Evolutionary conservation across 768 basidiomycete genomes (phyloP).

Genomic region (Hygrocybe coccinea): DNA sequence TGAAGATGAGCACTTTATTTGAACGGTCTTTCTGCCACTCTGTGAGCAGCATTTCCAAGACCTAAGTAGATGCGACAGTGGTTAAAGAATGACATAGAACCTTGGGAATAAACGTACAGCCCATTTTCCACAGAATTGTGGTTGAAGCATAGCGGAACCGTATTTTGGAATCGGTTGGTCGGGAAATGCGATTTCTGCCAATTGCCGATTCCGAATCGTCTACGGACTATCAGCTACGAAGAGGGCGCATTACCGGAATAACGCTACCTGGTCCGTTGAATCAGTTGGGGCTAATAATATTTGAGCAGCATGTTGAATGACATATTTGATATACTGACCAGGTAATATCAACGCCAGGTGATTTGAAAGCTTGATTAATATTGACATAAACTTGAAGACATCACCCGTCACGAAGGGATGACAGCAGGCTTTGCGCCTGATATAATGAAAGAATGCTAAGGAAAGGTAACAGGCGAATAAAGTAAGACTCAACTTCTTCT

Average conservation of each 20-base stretch:
- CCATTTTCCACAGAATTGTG: slow-evolving; percentile 83
- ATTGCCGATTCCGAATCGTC: slow-evolving; percentile 50
- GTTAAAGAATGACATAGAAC: background rate
- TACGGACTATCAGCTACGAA: slow-evolving; percentile 10
- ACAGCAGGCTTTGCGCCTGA: slow-evolving; percentile 43
- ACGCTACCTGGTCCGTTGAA: slow-evolving; percentile 57
- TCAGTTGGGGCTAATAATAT: slow-evolving; percentile 55
- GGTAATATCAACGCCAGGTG: slow-evolving; percentile 85
- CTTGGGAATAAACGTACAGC: slow-evolving; percentile 42
- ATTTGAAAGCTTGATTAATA: slow-evolving; percentile 85
- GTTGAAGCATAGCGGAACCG: slow-evolving; percentile 55
- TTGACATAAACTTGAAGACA: slow-evolving; percentile 72
- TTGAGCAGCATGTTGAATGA: background rate
- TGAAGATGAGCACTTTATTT: slow-evolving; percentile 92
- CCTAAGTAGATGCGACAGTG: slow-evolving; percentile 35
- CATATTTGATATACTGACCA: slow-evolving; percentile 41
- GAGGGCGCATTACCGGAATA: background rate
- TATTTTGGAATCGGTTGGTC: slow-evolving; percentile 52
- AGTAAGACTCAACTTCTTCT: slow-evolving; percentile 43
- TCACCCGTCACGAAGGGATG: slow-evolving; percentile 50
- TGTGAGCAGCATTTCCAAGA: slow-evolving; percentile 59
- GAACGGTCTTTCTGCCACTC: slow-evolving; percentile 59
- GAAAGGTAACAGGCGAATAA: background rate
- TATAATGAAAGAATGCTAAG: background rate
- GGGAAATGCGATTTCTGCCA: slow-evolving; percentile 61